Evolutionary conservation across 306 rosid genomes (phyloP).

Genomic region (Acacia melanoxylon): DNA sequence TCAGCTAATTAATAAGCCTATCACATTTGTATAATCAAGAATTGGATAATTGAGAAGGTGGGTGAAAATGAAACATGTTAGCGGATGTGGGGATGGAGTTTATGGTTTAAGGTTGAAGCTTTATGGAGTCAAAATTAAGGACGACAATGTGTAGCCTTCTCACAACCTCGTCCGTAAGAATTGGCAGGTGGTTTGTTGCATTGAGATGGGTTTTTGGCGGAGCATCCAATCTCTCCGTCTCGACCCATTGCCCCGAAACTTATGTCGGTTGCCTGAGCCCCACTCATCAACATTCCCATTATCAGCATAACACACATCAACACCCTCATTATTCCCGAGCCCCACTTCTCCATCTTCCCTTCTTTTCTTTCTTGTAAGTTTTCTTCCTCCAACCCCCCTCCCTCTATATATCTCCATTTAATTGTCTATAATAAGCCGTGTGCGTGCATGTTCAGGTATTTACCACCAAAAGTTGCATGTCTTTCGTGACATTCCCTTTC

Average conservation of each 20-base stretch:
- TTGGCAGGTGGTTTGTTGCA: rapidly evolving
- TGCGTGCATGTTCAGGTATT: not conserved
- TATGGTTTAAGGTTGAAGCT: too few relatives aligned
- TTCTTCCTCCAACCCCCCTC: not conserved
- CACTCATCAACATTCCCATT: not conserved
- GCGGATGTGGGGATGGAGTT: too few relatives aligned
- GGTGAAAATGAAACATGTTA: too few relatives aligned
- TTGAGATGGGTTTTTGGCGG: not conserved
- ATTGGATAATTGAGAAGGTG: too few relatives aligned
- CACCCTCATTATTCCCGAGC: not conserved
- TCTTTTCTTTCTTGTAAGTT: not conserved
- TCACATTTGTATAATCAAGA: too few relatives aligned
- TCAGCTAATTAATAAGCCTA: too few relatives aligned
- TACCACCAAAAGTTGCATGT: too few relatives aligned
- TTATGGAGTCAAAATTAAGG: not conserved
- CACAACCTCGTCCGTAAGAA: not conserved
- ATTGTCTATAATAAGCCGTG: not conserved
- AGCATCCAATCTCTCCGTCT: not conserved
- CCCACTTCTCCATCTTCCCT: constrained; percentile 9
- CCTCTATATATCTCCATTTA: not conserved
- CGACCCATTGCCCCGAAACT: not conserved
- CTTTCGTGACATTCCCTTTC: too few relatives aligned
- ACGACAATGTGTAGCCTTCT: not conserved
- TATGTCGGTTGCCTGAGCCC: not conserved
- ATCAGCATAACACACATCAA: not conserved